phyloP scores from a whole-genome alignment of 345 rosid genomes.

The Nephelium lappaceum region DNA sequence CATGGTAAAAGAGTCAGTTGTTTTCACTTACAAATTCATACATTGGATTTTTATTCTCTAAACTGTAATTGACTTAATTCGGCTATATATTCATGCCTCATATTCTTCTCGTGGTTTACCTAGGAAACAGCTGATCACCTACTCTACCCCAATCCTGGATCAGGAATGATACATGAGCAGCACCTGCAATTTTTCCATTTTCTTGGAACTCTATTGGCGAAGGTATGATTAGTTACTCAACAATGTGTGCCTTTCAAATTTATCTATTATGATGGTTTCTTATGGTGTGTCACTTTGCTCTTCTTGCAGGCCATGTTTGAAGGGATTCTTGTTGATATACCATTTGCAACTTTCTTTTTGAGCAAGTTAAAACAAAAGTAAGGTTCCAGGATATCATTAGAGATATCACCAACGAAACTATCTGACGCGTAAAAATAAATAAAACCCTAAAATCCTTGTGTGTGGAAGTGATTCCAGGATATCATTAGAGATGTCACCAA shows the following conservation, averaged over 20 bases:
- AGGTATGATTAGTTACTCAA: constrained; percentile 47
- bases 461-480: no score
- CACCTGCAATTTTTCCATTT: constrained; percentile 97
- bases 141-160: constrained; percentile 98
- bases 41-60: background rate
- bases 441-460: no score
- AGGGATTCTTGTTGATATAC: constrained; percentile 98
- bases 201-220: constrained; percentile 88
- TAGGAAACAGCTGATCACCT: constrained; percentile 98
- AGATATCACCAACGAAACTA: background rate
- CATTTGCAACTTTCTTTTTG: constrained; percentile 98
- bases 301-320: constrained; percentile 93
- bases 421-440: background rate
- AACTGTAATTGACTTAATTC: background rate
- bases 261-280: constrained; percentile 20
- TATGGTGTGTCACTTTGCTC: constrained; percentile 14
- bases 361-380: constrained; percentile 98
- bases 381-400: constrained; percentile 17
- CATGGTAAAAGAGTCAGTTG: background rate
- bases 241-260: background rate
- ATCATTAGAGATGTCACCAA: background rate
- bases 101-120: constrained; percentile 24
- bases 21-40: background rate
- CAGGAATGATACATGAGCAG: constrained; percentile 94
- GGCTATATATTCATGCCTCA: background rate